A percentile compares a stretch with the other conserved stretches of the same genome.
phyloP scores from a whole-genome alignment of 2,329 filamentous ascomycete species.

The Lasiodiplodia sp. region DNA sequence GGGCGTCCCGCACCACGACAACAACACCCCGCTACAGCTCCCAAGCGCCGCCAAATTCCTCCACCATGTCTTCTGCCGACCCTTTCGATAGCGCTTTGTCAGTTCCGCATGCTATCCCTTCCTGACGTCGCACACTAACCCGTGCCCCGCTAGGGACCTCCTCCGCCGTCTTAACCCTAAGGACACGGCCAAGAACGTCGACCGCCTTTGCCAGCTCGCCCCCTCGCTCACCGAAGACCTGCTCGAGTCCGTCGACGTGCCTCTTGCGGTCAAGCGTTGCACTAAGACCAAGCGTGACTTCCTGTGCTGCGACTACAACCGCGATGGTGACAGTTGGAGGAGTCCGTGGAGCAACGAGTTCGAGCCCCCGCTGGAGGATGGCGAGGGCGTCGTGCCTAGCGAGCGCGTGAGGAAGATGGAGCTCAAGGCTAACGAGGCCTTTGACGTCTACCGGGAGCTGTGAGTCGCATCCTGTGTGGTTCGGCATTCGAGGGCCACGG shows the following conservation, averaged over 20 bases:
- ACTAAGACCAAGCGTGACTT: constrained; percentile 91
- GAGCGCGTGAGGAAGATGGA: constrained; percentile 95
- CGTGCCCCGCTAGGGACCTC: constrained; percentile 75
- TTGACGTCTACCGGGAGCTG: constrained; percentile 95
- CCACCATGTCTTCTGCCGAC: constrained; percentile 63
- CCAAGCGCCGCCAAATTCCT: not conserved
- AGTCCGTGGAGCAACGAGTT: constrained; percentile 99
- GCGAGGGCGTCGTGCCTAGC: constrained; percentile 85
- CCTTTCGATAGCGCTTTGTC: constrained; percentile 81
- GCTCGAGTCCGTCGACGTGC: constrained; percentile 96
- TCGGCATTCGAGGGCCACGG: not conserved
- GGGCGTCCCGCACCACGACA: constrained; percentile 22
- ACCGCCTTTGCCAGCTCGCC: constrained; percentile 84
- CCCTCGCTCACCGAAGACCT: constrained; percentile 96
- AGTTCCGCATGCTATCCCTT: constrained; percentile 40
- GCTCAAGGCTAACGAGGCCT: constrained; percentile 90
- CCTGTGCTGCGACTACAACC: constrained; percentile 99
- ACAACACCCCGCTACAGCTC: constrained; percentile 15
- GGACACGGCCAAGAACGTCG: constrained; percentile 86
- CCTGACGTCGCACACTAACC: constrained; percentile 31
- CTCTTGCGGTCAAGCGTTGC: constrained; percentile 85
- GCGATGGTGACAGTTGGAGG: constrained; percentile 95
- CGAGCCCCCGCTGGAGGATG: constrained; percentile 80
- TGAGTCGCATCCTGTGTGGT: constrained; percentile 48
- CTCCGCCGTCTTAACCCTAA: constrained; percentile 97